phyloP scores from a whole-genome alignment of 768 basidiomycete species.

The Tulasnella calospora region DNA sequence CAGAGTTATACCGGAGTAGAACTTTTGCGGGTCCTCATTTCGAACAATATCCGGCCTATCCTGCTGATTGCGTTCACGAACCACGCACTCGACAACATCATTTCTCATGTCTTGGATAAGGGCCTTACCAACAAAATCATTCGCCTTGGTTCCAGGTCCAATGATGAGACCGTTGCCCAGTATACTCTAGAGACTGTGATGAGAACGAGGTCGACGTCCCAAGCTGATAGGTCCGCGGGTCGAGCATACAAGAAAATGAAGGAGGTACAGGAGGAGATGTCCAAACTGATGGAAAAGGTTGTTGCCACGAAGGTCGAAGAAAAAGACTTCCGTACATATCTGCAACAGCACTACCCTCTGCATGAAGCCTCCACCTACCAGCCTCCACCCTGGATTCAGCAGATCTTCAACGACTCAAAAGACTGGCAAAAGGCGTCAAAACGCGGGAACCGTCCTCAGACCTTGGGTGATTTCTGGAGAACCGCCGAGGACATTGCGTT shows the following conservation, averaged over 20 bases:
- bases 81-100: constrained; percentile 71
- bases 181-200: neutral
- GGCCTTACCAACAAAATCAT: constrained; percentile 59
- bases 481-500: constrained; percentile 47
- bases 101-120: constrained; percentile 58
- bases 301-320: constrained; percentile 38
- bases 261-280: constrained; percentile 46
- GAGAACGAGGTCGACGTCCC: too few species aligned
- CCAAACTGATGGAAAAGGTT: constrained; percentile 44
- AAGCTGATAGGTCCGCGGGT: constrained; percentile 36
- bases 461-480: constrained; percentile 50
- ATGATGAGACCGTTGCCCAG: constrained; percentile 27
- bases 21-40: constrained; percentile 59
- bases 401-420: constrained; percentile 27
- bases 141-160: constrained; percentile 52
- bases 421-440: constrained; percentile 13
- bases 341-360: constrained; percentile 47
- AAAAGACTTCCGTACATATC: constrained; percentile 41
- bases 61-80: constrained; percentile 65
- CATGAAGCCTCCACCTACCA: constrained; percentile 42
- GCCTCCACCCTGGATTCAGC: constrained; percentile 49
- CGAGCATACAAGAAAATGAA: constrained; percentile 42
- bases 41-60: constrained; percentile 51
- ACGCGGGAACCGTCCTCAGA: neutral
- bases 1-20: constrained; percentile 68